These are phyloP conservation scores for Sclerotinia glacialis DNA, from an alignment of 2,329 filamentous ascomycete genomes.

Conservation along the genomic window DNA sequence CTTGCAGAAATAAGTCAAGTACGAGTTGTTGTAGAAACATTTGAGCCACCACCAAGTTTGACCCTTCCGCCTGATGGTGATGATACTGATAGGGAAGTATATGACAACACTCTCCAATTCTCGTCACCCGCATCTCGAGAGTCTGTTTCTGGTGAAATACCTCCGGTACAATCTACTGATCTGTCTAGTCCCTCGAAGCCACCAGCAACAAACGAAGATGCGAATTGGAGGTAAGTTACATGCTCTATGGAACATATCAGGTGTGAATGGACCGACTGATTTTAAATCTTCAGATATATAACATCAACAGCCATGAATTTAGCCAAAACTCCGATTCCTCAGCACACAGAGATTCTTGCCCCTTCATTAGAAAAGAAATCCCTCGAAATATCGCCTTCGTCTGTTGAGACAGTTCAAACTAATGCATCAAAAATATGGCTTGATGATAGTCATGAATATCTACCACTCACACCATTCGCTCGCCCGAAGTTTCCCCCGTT, in stretches of 20 bases:
- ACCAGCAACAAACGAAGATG: constrained; percentile 16
- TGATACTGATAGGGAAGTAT: constrained; percentile 30
- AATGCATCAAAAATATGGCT: background rate
- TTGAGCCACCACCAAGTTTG: constrained; percentile 29
- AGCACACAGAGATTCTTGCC: background rate
- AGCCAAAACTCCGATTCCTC: background rate
- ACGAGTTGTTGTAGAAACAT: constrained; percentile 26
- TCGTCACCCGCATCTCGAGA: constrained; percentile 28
- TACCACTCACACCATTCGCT: constrained; percentile 45
- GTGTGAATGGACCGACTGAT: background rate
- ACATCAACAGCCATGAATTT: background rate
- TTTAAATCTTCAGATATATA: background rate
- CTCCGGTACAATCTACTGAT: constrained; percentile 23
- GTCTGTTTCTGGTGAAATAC: background rate
- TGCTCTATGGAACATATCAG: background rate
- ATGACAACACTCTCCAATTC: constrained; percentile 35
- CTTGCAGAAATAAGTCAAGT: constrained; percentile 23
- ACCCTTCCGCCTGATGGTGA: constrained; percentile 23
- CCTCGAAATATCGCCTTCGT: background rate
- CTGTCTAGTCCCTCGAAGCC: constrained; percentile 21
- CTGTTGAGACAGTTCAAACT: background rate
- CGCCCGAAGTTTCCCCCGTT: constrained; percentile 51
- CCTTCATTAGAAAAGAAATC: too few species aligned
- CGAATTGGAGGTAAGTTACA: constrained; percentile 12
- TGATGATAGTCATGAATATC: constrained; percentile 36